These are phyloP conservation scores for Chimonanthus praecox DNA, from an alignment of 164 flowering plant species.

Conservation along the genomic window DNA sequence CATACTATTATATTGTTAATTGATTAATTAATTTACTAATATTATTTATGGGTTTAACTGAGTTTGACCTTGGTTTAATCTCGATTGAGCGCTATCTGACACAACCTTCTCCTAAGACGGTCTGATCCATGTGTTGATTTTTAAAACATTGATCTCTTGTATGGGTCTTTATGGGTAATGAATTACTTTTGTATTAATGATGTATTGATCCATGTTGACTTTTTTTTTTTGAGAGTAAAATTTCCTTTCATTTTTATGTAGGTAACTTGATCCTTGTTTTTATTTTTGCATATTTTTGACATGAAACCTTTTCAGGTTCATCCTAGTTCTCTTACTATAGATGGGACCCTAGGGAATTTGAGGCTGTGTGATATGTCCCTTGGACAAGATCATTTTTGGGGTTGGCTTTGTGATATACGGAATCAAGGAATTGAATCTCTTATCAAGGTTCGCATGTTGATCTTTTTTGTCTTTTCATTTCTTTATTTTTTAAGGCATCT, in stretches of 20 bases:
- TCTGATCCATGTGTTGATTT: too few species aligned
- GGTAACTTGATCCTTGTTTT: neutral
- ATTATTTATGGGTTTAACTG: too few species aligned
- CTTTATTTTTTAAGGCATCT: too few species aligned
- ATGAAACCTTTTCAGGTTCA: slow-evolving; percentile 48
- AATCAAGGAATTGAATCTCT: slow-evolving; percentile 88
- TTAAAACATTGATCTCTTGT: too few species aligned
- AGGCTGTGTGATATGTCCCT: slow-evolving; percentile 81
- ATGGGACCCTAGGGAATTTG: slow-evolving; percentile 87
- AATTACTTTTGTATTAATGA: too few species aligned
- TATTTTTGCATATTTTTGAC: neutral
- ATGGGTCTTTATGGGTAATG: too few species aligned
- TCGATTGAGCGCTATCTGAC: too few species aligned
- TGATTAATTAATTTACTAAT: too few species aligned
- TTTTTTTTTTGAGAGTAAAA: neutral
- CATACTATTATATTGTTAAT: too few species aligned
- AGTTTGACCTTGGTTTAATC: too few species aligned
- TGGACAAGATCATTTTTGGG: slow-evolving; percentile 73
- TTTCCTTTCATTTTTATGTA: neutral
- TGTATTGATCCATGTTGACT: too few species aligned
- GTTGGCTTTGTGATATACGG: slow-evolving; percentile 94
- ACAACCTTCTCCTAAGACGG: too few species aligned
- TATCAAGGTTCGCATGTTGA: slow-evolving; percentile 53
- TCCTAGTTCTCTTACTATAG: slow-evolving; percentile 85
- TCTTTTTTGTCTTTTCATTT: neutral